Conservation (phyloP, 345 rosid genomes). For the Camelina neglecta region DNA sequence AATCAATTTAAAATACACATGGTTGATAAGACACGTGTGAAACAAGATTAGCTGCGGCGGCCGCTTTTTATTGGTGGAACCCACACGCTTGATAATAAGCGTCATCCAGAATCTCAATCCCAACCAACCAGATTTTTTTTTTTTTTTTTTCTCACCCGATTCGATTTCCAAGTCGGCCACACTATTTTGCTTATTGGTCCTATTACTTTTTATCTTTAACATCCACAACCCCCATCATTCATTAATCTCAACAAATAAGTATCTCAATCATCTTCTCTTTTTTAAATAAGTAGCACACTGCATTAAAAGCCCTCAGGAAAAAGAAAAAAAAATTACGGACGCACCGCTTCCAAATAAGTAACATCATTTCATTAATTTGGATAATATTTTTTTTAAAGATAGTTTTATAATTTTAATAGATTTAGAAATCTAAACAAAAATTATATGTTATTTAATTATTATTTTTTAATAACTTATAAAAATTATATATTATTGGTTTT, state of each 20-base stretch:
- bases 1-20: no score
- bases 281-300: neutral
- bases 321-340: neutral
- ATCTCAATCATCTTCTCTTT: constrained; percentile 6
- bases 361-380: constrained; percentile 28
- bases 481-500: no score
- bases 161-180: constrained; percentile 33
- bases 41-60: constrained; percentile 51
- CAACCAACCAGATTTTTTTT: constrained; percentile 48
- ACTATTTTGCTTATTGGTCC: neutral
- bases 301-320: neutral
- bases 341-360: constrained; percentile 13
- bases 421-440: no score
- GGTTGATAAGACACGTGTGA: constrained; percentile 55
- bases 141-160: constrained; percentile 28
- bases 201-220: neutral
- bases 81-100: constrained; percentile 43
- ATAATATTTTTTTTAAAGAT: no score
- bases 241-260: no score
- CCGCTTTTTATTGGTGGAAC: constrained; percentile 59
- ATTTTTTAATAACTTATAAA: no score
- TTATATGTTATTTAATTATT: no score
- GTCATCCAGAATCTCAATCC: constrained; percentile 54
- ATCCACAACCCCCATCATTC: neutral
- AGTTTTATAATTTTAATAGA: no score